Evolutionary conservation across 768 basidiomycete species (phyloP).

Genomic region (Lactifluus volemus): DNA sequence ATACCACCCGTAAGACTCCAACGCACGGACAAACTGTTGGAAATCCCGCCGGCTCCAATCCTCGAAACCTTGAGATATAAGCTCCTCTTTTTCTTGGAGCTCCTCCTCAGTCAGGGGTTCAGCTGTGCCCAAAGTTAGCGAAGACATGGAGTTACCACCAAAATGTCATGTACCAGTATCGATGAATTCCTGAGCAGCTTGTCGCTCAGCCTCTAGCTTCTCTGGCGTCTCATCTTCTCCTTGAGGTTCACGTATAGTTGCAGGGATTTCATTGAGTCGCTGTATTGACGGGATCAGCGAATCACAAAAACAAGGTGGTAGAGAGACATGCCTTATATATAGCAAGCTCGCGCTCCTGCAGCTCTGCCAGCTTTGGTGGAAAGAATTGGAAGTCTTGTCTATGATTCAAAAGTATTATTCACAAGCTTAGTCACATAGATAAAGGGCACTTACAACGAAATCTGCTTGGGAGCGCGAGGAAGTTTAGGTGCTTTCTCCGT

Average conservation of each 20-base stretch:
- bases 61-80: slow-evolving; percentile 71
- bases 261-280: slow-evolving; percentile 60
- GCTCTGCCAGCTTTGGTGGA: slow-evolving; percentile 63
- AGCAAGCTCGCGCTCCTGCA: slow-evolving; percentile 83
- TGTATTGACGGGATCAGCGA: slow-evolving; percentile 22
- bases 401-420: background rate
- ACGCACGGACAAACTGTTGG: slow-evolving; percentile 76
- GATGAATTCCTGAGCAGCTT: slow-evolving; percentile 76
- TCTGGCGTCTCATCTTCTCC: slow-evolving; percentile 75
- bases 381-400: slow-evolving; percentile 98
- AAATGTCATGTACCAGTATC: slow-evolving; percentile 53
- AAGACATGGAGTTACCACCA: too few relatives aligned
- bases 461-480: slow-evolving; percentile 82
- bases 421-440: background rate
- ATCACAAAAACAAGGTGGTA: background rate
- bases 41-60: slow-evolving; percentile 93
- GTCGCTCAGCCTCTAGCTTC: slow-evolving; percentile 72
- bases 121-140: slow-evolving; percentile 36
- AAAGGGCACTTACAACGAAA: slow-evolving; percentile 50
- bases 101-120: slow-evolving; percentile 90
- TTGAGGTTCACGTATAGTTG: slow-evolving; percentile 53
- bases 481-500: slow-evolving; percentile 74
- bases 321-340: slow-evolving; percentile 54
- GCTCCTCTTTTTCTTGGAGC: slow-evolving; percentile 66
- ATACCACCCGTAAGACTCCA: slow-evolving; percentile 78